phyloP scores from a whole-genome alignment of 2,329 filamentous ascomycete species.

The Verticillium nubilum region DNA sequence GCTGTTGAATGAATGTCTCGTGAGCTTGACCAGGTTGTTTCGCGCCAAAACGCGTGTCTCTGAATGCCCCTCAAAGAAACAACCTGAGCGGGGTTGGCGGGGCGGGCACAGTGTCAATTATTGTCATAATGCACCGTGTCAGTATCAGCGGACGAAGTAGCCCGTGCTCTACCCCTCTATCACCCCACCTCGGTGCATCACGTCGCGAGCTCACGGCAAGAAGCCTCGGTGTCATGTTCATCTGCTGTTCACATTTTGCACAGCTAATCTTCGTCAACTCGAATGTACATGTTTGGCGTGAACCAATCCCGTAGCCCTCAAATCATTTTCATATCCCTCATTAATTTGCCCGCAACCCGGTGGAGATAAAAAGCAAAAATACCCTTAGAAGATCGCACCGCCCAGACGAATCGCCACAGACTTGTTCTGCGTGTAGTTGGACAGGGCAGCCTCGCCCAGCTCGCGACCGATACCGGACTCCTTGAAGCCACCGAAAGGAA shows the following conservation, averaged over 20 bases:
- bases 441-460: conserved; percentile 60
- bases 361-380: neutral
- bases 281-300: conserved; percentile 11
- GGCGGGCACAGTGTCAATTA: neutral
- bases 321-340: conserved; percentile 4
- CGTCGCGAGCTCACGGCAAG: neutral
- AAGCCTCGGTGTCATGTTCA: neutral
- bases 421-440: conserved; percentile 66
- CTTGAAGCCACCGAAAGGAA: conserved; percentile 72
- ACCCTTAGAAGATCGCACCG: conserved; percentile 33
- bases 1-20: neutral
- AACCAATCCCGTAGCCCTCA: conserved; percentile 3
- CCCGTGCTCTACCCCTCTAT: neutral
- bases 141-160: neutral
- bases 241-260: neutral
- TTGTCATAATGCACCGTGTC: neutral
- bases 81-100: neutral
- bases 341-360: neutral
- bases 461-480: conserved; percentile 75
- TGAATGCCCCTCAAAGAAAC: too few relatives aligned
- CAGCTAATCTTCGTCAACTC: conserved; percentile 7
- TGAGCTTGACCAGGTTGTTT: neutral
- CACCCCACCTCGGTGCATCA: neutral
- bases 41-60: neutral
- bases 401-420: conserved; percentile 52